A percentile compares a stretch with the other conserved stretches of the same genome.
Evolutionary conservation across 768 basidiomycete genomes (phyloP).

Genomic region (Hypholoma fasciculare): DNA sequence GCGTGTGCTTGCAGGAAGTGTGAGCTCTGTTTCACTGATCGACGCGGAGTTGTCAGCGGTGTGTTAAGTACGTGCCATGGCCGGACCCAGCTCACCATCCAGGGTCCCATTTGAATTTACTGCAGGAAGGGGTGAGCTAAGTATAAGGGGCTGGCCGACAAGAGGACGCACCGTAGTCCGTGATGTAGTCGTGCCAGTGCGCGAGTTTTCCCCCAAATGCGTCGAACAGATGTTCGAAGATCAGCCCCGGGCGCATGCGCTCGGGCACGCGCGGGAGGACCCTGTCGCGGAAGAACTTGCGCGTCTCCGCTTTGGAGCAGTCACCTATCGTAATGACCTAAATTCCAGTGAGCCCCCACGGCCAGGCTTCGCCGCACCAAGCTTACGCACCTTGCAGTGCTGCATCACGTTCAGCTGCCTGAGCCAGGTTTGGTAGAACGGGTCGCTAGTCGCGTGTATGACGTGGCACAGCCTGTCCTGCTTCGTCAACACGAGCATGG

Average conservation of each 20-base stretch:
- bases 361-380: neutral
- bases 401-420: constrained; percentile 79
- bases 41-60: constrained; percentile 6
- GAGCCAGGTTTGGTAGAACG: constrained; percentile 84
- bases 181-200: constrained; percentile 81
- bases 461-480: constrained; percentile 85
- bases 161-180: constrained; percentile 59
- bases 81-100: constrained; percentile 48
- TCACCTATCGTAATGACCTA: constrained; percentile 82
- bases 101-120: constrained; percentile 75
- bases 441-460: constrained; percentile 80
- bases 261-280: constrained; percentile 74
- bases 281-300: constrained; percentile 62
- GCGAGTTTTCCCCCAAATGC: constrained; percentile 85
- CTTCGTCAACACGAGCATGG: constrained; percentile 85
- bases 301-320: constrained; percentile 71
- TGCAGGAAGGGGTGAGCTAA: constrained; percentile 23
- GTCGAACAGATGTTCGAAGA: constrained; percentile 74
- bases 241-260: constrained; percentile 47
- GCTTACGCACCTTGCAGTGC: constrained; percentile 65
- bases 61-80: neutral
- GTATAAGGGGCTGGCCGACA: neutral
- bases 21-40: constrained; percentile 71
- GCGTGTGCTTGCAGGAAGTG: constrained; percentile 87
- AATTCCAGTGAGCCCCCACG: neutral